phyloP scores from a whole-genome alignment of 1,284 basidiomycete species.

The Gymnopus androsaceus region DNA sequence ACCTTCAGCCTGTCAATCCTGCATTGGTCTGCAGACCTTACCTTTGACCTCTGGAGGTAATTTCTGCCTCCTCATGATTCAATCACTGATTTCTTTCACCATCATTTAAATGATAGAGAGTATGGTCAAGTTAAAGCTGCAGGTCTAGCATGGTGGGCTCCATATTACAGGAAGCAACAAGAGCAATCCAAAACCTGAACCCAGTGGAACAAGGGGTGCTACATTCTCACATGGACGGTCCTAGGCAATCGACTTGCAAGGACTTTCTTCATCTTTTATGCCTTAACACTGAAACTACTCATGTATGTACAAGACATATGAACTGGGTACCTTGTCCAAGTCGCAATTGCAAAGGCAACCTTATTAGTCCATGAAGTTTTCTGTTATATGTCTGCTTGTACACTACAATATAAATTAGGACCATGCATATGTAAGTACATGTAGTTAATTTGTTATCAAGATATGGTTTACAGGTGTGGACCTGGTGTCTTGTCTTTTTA shows the following conservation, averaged over 20 bases:
- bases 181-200: slow-evolving; percentile 90
- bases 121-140: background rate
- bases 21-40: too few relatives aligned
- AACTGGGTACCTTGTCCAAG: slow-evolving; percentile 58
- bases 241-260: slow-evolving; percentile 86
- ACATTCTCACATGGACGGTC: slow-evolving; percentile 80
- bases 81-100: slow-evolving; percentile 3
- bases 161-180: slow-evolving; percentile 77
- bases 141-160: background rate
- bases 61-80: too few relatives aligned
- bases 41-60: too few relatives aligned
- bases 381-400: slow-evolving; percentile 26
- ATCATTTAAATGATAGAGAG: background rate
- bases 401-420: slow-evolving; percentile 22
- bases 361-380: slow-evolving; percentile 31
- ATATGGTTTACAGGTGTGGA: too few relatives aligned
- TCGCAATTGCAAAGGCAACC: slow-evolving; percentile 52
- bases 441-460: background rate
- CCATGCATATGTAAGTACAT: slow-evolving; percentile 11
- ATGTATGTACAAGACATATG: slow-evolving; percentile 81
- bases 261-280: slow-evolving; percentile 82
- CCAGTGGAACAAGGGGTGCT: slow-evolving; percentile 90
- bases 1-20: too few relatives aligned
- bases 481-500: slow-evolving; percentile 33
- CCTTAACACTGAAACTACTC: slow-evolving; percentile 74